These are phyloP conservation scores for Globisporangium uncinulatum DNA, from an alignment of 352 stramenopile genomes.

Conservation along the genomic window DNA sequence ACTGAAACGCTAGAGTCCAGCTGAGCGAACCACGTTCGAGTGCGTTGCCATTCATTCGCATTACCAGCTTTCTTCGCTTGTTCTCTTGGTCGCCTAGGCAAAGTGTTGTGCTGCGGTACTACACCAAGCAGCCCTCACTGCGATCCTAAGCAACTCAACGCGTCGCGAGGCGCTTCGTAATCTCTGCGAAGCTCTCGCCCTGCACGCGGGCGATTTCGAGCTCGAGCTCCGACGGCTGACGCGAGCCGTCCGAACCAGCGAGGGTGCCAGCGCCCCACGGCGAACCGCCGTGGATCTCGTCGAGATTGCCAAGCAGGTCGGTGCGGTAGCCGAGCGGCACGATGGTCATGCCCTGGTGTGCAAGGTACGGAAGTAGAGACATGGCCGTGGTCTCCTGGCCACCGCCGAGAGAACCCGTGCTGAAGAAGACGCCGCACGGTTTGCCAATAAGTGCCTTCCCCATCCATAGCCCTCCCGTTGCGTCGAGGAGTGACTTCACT, in stretches of 20 bases:
- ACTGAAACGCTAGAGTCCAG: no score
- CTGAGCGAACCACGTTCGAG: no score
- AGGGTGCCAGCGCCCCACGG: constrained; percentile 76
- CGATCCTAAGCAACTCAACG: no score
- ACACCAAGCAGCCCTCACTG: no score
- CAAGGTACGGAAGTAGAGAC: constrained; percentile 69
- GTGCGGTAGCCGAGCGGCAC: constrained; percentile 66
- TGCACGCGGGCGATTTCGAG: constrained; percentile 62
- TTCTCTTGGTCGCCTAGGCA: no score
- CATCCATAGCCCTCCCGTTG: constrained; percentile 69
- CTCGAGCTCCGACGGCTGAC: constrained; percentile 73
- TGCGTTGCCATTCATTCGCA: no score
- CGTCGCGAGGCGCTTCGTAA: constrained; percentile 59
- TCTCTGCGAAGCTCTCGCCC: constrained; percentile 69
- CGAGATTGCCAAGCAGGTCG: constrained; percentile 34
- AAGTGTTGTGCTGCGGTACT: no score
- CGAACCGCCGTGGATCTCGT: constrained; percentile 60
- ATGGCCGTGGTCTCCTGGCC: constrained; percentile 85
- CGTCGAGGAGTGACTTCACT: constrained; percentile 82
- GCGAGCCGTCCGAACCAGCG: constrained; percentile 65
- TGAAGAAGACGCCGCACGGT: constrained; percentile 76
- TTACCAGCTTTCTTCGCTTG: no score
- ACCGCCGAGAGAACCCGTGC: constrained; percentile 50
- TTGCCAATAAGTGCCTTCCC: constrained; percentile 58
- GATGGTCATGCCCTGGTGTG: constrained; percentile 86